These are phyloP conservation scores for Arthrobotrys sphaeroides DNA, from an alignment of 2,329 filamentous ascomycete genomes.

Conservation along the genomic window DNA sequence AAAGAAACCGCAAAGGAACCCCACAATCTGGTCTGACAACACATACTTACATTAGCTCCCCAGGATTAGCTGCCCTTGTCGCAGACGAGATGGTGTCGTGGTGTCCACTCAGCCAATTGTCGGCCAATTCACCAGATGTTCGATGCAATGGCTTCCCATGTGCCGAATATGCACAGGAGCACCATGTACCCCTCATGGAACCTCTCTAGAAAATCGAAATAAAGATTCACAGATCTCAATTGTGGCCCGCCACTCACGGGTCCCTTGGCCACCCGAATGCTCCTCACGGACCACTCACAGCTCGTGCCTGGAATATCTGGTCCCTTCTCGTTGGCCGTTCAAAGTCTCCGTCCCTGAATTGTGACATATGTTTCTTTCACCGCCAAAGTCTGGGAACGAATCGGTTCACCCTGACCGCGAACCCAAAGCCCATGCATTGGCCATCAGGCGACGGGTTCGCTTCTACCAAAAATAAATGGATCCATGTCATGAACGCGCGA, in stretches of 20 bases:
- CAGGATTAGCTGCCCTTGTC: slow-evolving; percentile 51
- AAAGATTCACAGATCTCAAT: slow-evolving; percentile 31
- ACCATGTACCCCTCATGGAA: slow-evolving; percentile 31
- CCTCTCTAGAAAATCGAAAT: slow-evolving; percentile 27
- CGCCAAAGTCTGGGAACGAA: slow-evolving; percentile 43
- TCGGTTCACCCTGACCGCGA: slow-evolving; percentile 38
- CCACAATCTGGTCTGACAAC: slow-evolving; percentile 48
- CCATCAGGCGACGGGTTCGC: slow-evolving; percentile 34
- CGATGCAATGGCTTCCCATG: slow-evolving; percentile 35
- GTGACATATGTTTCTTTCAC: slow-evolving; percentile 12
- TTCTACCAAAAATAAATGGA: slow-evolving; percentile 51
- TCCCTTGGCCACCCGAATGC: not conserved
- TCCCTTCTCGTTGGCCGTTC: slow-evolving; percentile 32
- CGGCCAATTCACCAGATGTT: slow-evolving; percentile 43
- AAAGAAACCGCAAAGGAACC: slow-evolving; percentile 27
- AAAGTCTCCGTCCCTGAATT: slow-evolving; percentile 50
- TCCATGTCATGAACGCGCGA: slow-evolving; percentile 49
- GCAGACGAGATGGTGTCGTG: slow-evolving; percentile 51
- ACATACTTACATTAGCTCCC: slow-evolving; percentile 54
- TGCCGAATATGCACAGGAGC: slow-evolving; percentile 33
- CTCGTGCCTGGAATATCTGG: slow-evolving; percentile 32
- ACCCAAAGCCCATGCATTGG: slow-evolving; percentile 44
- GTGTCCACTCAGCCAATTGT: slow-evolving; percentile 53
- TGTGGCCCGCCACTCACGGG: slow-evolving; percentile 20
- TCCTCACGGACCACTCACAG: slow-evolving; percentile 37